Conservation (phyloP, 768 basidiomycete species). For the Termitomyces bulborhizus region DNA sequence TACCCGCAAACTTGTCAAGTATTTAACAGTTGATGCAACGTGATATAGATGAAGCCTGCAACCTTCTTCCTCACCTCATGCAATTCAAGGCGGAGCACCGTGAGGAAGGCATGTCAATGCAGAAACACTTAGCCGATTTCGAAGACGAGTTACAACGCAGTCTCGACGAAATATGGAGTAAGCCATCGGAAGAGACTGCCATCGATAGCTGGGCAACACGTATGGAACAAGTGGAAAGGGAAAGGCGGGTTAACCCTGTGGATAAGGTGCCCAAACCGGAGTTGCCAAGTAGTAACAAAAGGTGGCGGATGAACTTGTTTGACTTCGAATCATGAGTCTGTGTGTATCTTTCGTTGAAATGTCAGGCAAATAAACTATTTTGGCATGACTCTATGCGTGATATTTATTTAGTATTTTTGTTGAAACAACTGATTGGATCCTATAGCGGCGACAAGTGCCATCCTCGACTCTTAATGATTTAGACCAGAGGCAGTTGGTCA, state of each 20-base stretch:
- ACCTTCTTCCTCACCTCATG: constrained; percentile 71
- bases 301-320: constrained; percentile 41
- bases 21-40: neutral
- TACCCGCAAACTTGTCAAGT: neutral
- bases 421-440: neutral
- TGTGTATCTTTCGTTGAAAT: neutral
- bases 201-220: constrained; percentile 44
- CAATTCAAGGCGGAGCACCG: constrained; percentile 65
- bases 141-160: constrained; percentile 48
- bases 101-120: constrained; percentile 58
- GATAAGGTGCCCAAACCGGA: constrained; percentile 51
- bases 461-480: too few relatives aligned
- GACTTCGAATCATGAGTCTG: constrained; percentile 15
- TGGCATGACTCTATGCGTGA: too few relatives aligned
- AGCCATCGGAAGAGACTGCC: constrained; percentile 24
- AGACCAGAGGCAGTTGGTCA: too few relatives aligned
- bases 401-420: neutral
- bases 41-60: constrained; percentile 54
- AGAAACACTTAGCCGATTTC: constrained; percentile 52
- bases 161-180: constrained; percentile 65
- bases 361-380: too few relatives aligned
- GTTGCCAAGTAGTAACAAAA: constrained; percentile 20
- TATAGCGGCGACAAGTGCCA: too few relatives aligned
- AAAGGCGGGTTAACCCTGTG: constrained; percentile 39
- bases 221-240: constrained; percentile 49